Conservation (phyloP, 2,329 filamentous ascomycete genomes). For the Aureobasidium sp. region DNA sequence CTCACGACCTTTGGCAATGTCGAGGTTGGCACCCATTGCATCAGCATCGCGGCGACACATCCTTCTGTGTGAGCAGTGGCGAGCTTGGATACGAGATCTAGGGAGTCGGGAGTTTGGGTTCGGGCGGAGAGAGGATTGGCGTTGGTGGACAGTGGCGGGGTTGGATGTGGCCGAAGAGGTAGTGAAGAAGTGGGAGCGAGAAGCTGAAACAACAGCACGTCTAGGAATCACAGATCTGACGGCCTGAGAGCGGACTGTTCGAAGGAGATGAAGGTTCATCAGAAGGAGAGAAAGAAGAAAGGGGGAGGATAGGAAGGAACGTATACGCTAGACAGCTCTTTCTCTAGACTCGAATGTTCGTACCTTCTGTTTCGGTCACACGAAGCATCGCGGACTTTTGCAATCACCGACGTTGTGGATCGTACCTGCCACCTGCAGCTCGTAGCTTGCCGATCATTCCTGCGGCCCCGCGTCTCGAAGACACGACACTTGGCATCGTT, state of each 20-base stretch:
- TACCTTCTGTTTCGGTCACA: conserved; percentile 10
- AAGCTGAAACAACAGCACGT: conserved; percentile 6
- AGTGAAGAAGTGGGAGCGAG: conserved; percentile 2
- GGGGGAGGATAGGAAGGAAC: conserved; percentile 1
- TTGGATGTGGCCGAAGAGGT: neutral
- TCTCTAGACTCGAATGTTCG: neutral
- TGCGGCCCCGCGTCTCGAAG: neutral
- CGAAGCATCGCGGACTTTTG: conserved; percentile 1
- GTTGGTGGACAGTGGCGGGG: neutral
- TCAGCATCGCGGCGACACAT: conserved; percentile 62
- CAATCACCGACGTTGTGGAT: conserved; percentile 3
- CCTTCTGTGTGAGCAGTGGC: conserved; percentile 68
- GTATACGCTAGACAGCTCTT: neutral
- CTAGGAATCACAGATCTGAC: conserved; percentile 7
- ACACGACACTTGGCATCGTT: conserved; percentile 1
- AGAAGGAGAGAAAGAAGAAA: neutral
- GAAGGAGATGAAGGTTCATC: conserved; percentile 8
- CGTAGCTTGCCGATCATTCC: neutral
- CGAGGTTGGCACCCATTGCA: conserved; percentile 41
- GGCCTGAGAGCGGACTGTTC: conserved; percentile 9
- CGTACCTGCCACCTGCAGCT: neutral
- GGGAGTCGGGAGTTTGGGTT: neutral
- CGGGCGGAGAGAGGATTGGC: conserved; percentile 2
- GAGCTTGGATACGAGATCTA: conserved; percentile 17
- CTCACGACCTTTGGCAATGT: conserved; percentile 62